Base-by-base conservation (phyloP, 192 early-diverging fungal genomes). In the Helicostylum pulchrum region DNA sequence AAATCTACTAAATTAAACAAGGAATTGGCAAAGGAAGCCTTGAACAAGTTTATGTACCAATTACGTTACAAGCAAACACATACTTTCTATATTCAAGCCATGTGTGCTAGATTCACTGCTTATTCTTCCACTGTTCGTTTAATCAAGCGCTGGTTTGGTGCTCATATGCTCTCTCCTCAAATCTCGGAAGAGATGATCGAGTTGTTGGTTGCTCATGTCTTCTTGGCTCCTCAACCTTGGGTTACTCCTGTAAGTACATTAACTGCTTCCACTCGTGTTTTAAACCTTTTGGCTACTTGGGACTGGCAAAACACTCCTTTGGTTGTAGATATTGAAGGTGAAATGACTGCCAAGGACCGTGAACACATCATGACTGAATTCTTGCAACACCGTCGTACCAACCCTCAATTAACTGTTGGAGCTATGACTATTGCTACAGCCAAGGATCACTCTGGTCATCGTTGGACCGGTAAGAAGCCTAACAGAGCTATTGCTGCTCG, bases 111-210 rank as follows among this genome's bases (percentile, higher is more conserved):
- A 51, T 82, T 84, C 68, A 87, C 92, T 26, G 86, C 88, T 11
- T 82, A 90, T 12, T 89, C 91, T 10, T 73, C 84, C 43, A 90
- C 93, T 6, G 88, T 96, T 30, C 86, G 96, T 17, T 75, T 99
- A 54, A 72, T 85, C 17, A 99, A 99, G 82, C 85, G 94, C 62
- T 99, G 94, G 94, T 73, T 95, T 26, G 78, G 86, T 7, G 79
- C 89, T 19, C 95, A 99, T 66, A 78, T 92, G 78, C 77, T 96
- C 6, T 79, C 90, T 30, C 70, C 78, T 9, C 79, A 84, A 17
- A 79, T 97, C 6, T 69, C 85, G 0, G 88, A 90, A 49, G 92
- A 96, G 74, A 62, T 86, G 17, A 76, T 92, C 34, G 96, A 98
- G 72, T 70, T 94, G 0, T 26, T 95, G 17, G 86, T 81, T 36